phyloP scores from a whole-genome alignment of 2,329 filamentous ascomycete genomes.

The Diaporthe vaccinii region DNA sequence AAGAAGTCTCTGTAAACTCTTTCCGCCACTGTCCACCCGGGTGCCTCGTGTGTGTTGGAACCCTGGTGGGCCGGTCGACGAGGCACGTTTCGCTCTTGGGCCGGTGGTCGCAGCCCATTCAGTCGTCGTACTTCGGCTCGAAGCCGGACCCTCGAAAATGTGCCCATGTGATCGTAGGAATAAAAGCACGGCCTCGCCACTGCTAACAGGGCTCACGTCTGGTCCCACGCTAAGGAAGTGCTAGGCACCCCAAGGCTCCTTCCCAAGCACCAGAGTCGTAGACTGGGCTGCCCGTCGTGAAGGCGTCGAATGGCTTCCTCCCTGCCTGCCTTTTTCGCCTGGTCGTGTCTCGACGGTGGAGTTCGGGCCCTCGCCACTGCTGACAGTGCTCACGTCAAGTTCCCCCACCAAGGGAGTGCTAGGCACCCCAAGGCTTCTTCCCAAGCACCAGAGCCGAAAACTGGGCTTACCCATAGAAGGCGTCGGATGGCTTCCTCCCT shows the following conservation, averaged over 20 bases:
- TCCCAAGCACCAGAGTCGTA: conserved; percentile 8
- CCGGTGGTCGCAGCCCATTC: conserved; percentile 3
- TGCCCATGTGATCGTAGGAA: too few relatives aligned
- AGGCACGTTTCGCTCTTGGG: conserved; percentile 13
- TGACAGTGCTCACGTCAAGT: conserved; percentile 11
- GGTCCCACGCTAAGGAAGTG: background rate
- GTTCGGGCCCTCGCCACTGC: background rate
- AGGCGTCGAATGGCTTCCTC: conserved; percentile 13
- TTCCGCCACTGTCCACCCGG: conserved; percentile 14
- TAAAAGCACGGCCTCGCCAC: background rate
- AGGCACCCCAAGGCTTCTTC: conserved; percentile 9
- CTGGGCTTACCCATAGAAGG: background rate
- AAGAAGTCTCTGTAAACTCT: background rate
- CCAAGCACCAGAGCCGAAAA: background rate
- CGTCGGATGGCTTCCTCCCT: background rate
- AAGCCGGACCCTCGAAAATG: background rate
- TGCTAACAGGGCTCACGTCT: conserved; percentile 13
- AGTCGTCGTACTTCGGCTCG: conserved; percentile 19
- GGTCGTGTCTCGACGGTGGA: background rate
- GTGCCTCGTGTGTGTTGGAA: background rate
- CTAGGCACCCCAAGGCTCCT: conserved; percentile 3
- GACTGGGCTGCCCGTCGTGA: background rate
- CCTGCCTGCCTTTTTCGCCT: conserved; percentile 10
- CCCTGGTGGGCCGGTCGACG: background rate
- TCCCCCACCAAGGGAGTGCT: background rate